Percentiles rank a stretch among this genome's conserved stretches.
Conservation (phyloP, 192 early-diverging fungal species). For the Phlyctochytrium bullatum region DNA sequence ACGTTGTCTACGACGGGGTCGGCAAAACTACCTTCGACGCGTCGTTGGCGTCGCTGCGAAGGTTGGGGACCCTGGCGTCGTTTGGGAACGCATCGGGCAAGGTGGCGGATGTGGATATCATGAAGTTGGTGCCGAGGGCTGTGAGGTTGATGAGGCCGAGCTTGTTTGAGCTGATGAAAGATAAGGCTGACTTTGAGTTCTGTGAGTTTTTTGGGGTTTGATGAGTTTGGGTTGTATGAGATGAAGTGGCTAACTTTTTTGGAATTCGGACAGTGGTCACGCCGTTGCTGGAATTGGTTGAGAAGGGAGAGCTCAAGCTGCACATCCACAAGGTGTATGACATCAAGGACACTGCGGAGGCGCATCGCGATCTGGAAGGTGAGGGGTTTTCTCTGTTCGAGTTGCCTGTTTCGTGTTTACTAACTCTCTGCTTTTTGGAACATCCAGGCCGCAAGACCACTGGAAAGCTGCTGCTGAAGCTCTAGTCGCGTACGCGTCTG, state of each 20-base stretch:
- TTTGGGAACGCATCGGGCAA: slow-evolving; percentile 90
- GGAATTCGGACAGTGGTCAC: slow-evolving; percentile 37
- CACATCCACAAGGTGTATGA: slow-evolving; percentile 73
- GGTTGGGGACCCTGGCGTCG: slow-evolving; percentile 37
- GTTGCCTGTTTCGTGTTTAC: too few species aligned
- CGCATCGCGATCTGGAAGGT: slow-evolving; percentile 74
- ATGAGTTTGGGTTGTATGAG: too few species aligned
- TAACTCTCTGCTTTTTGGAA: too few species aligned
- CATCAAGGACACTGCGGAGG: slow-evolving; percentile 68
- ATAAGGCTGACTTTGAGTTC: slow-evolving; percentile 68
- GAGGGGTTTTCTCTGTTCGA: too few species aligned
- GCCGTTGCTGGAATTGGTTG: slow-evolving; percentile 61
- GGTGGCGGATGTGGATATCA: slow-evolving; percentile 50
- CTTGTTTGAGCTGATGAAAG: background rate
- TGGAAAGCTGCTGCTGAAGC: too few species aligned
- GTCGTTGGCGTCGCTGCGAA: slow-evolving; percentile 52
- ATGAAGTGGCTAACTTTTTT: background rate
- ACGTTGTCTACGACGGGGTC: slow-evolving; percentile 87
- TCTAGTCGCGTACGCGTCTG: too few species aligned
- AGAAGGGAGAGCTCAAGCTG: slow-evolving; percentile 57
- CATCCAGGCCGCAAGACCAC: too few species aligned
- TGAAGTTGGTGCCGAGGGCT: slow-evolving; percentile 66
- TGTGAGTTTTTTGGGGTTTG: slow-evolving; percentile 25
- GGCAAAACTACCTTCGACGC: slow-evolving; percentile 83
- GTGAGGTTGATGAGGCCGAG: slow-evolving; percentile 26